Percentiles rank a stretch among this genome's conserved stretches.
Conservation (phyloP, 2,329 filamentous ascomycete species). For the Cladosporium sp. region DNA sequence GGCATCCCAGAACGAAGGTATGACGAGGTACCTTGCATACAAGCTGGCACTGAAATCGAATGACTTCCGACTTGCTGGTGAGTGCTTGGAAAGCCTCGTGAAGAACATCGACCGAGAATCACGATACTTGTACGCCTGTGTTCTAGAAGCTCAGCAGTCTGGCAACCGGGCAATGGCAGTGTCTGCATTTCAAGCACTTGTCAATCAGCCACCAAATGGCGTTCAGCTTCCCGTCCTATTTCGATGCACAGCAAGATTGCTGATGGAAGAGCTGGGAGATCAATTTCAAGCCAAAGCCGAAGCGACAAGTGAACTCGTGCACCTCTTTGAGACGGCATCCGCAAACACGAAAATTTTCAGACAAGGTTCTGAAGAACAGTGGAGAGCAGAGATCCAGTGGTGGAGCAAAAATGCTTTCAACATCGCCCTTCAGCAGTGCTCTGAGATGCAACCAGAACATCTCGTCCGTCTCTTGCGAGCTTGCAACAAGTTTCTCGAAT, state of each 20-base stretch:
- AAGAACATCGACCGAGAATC: slow-evolving; percentile 54
- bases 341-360: slow-evolving; percentile 46
- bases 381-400: slow-evolving; percentile 71
- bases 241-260: slow-evolving; percentile 54
- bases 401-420: slow-evolving; percentile 84
- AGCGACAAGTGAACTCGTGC: slow-evolving; percentile 54
- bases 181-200: slow-evolving; percentile 59
- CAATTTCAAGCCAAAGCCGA: slow-evolving; percentile 30
- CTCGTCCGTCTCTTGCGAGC: slow-evolving; percentile 56
- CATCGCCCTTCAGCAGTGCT: slow-evolving; percentile 63
- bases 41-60: slow-evolving; percentile 29
- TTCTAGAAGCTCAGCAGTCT: slow-evolving; percentile 70
- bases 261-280: slow-evolving; percentile 46
- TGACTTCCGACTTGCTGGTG: slow-evolving; percentile 50
- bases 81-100: slow-evolving; percentile 64
- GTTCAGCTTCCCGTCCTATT: slow-evolving; percentile 65
- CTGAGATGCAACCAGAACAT: slow-evolving; percentile 56
- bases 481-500: slow-evolving; percentile 40
- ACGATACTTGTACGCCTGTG: slow-evolving; percentile 75
- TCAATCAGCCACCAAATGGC: slow-evolving; percentile 54
- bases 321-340: slow-evolving; percentile 53
- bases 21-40: slow-evolving; percentile 32
- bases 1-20: slow-evolving; percentile 27
- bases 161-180: slow-evolving; percentile 64
- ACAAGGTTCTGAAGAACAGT: slow-evolving; percentile 41